These are phyloP conservation scores for Termitomyces sp. DNA, from an alignment of 768 basidiomycete genomes.

Conservation along the genomic window DNA sequence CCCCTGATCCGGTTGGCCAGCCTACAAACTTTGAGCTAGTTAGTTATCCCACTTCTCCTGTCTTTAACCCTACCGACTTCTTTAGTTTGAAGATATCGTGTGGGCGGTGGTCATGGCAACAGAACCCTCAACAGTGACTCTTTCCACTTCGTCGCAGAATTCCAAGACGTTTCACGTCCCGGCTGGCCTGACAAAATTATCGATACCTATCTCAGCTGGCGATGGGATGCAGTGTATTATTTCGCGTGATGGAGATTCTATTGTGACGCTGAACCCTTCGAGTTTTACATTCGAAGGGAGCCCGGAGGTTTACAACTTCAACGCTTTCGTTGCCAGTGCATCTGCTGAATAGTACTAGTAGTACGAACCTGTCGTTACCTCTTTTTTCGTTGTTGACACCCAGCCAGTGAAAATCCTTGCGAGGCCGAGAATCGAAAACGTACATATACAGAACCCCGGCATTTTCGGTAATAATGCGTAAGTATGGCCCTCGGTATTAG, in stretches of 20 bases:
- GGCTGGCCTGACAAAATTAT: slow-evolving; percentile 60
- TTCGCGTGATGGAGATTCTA: slow-evolving; percentile 39
- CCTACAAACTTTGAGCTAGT: slow-evolving; percentile 60
- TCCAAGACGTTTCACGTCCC: slow-evolving; percentile 45
- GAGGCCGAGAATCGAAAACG: too few relatives aligned
- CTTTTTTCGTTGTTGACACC: background rate
- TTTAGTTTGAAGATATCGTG: slow-evolving; percentile 55
- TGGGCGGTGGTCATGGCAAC: slow-evolving; percentile 71
- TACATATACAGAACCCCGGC: background rate
- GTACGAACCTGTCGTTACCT: background rate
- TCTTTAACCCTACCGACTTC: background rate
- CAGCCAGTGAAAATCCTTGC: too few relatives aligned
- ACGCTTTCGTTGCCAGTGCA: slow-evolving; percentile 55
- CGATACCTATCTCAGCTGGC: slow-evolving; percentile 50
- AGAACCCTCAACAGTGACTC: slow-evolving; percentile 49
- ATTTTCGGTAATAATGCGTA: background rate
- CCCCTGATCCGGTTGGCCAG: slow-evolving; percentile 49
- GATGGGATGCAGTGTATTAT: slow-evolving; percentile 49
- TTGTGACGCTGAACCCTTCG: slow-evolving; percentile 45
- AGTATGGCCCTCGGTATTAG: background rate
- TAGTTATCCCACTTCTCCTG: slow-evolving; percentile 23
- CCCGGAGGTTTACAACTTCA: slow-evolving; percentile 67
- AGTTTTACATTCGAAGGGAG: slow-evolving; percentile 51
- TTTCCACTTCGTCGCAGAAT: slow-evolving; percentile 44
- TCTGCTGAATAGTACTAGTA: slow-evolving; percentile 19